phyloP scores from a whole-genome alignment of 2,329 filamentous ascomycete genomes.

The Dothideomycetes sp. region DNA sequence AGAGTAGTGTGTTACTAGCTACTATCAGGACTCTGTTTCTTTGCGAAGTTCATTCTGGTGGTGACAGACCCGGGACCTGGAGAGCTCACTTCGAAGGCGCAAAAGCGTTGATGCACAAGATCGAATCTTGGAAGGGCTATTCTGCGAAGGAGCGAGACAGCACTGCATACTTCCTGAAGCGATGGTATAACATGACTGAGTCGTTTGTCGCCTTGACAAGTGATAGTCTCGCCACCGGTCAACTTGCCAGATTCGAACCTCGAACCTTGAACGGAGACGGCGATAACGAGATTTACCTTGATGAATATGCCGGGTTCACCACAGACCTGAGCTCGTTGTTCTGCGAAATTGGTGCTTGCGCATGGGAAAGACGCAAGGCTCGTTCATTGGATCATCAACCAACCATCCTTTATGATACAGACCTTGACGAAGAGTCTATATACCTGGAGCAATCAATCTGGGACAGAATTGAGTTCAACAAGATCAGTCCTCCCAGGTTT shows the following conservation, averaged over 20 bases:
- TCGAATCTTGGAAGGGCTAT: conserved; percentile 6
- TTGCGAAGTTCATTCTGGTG: conserved; percentile 8
- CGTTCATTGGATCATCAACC: background rate
- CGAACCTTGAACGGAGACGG: conserved; percentile 2
- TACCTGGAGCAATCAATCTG: conserved; percentile 1
- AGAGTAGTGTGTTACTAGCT: conserved; percentile 5
- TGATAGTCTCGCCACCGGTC: conserved; percentile 5
- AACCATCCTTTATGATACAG: conserved; percentile 4
- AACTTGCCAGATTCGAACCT: conserved; percentile 4
- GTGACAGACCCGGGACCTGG: conserved; percentile 8
- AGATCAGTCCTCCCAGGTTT: background rate
- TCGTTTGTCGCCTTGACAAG: conserved; percentile 7
- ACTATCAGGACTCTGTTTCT: conserved; percentile 8
- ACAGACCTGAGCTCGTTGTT: conserved; percentile 7
- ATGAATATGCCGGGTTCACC: conserved; percentile 8
- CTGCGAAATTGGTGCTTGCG: conserved; percentile 6
- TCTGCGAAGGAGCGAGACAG: conserved; percentile 5
- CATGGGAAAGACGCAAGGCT: conserved; percentile 6
- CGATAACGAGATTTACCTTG: conserved; percentile 4
- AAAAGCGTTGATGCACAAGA: conserved; percentile 7
- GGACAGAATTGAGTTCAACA: background rate
- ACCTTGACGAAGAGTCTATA: conserved; percentile 6
- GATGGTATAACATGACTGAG: conserved; percentile 10
- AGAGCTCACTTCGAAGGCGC: conserved; percentile 9
- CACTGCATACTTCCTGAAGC: conserved; percentile 5